Evolutionary conservation across 2,329 filamentous ascomycete species (phyloP).

Genomic region (Penicillium sp.): DNA sequence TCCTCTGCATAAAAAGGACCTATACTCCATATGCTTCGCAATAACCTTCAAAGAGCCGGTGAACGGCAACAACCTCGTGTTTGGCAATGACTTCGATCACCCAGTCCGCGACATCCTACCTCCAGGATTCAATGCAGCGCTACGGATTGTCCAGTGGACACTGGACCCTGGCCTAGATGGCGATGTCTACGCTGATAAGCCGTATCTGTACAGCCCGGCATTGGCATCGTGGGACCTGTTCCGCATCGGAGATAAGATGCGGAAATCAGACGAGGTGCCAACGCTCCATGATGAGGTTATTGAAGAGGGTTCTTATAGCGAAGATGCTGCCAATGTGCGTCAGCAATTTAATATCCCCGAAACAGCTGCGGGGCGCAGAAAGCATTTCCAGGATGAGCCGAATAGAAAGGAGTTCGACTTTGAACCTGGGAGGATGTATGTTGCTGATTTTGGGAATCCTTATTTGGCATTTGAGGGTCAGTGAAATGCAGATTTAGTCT

Average conservation of each 20-base stretch:
- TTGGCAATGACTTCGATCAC: slow-evolving; percentile 93
- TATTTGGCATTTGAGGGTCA: slow-evolving; percentile 80
- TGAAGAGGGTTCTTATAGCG: slow-evolving; percentile 64
- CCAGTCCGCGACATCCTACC: slow-evolving; percentile 84
- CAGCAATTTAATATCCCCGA: slow-evolving; percentile 51
- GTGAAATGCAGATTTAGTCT: slow-evolving; percentile 6
- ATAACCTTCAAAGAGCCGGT: slow-evolving; percentile 71
- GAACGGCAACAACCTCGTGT: slow-evolving; percentile 71
- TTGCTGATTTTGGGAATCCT: slow-evolving; percentile 80
- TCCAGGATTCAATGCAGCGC: slow-evolving; percentile 78
- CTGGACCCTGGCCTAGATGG: slow-evolving; percentile 89
- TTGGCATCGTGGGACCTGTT: slow-evolving; percentile 77
- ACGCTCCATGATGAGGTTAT: slow-evolving; percentile 53
- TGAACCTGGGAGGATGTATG: slow-evolving; percentile 60
- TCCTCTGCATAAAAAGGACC: slow-evolving; percentile 68
- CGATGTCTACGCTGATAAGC: slow-evolving; percentile 81
- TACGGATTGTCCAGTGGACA: slow-evolving; percentile 83
- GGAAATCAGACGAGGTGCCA: slow-evolving; percentile 28
- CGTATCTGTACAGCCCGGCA: slow-evolving; percentile 80
- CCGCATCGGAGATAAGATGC: slow-evolving; percentile 56
- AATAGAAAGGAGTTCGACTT: slow-evolving; percentile 59
- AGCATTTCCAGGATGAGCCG: slow-evolving; percentile 57
- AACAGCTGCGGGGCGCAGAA: slow-evolving; percentile 55
- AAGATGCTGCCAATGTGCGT: slow-evolving; percentile 48
- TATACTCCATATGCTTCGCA: slow-evolving; percentile 78